phyloP scores from a whole-genome alignment of 2,329 filamentous ascomycete species.

The Nemania diffusa region DNA sequence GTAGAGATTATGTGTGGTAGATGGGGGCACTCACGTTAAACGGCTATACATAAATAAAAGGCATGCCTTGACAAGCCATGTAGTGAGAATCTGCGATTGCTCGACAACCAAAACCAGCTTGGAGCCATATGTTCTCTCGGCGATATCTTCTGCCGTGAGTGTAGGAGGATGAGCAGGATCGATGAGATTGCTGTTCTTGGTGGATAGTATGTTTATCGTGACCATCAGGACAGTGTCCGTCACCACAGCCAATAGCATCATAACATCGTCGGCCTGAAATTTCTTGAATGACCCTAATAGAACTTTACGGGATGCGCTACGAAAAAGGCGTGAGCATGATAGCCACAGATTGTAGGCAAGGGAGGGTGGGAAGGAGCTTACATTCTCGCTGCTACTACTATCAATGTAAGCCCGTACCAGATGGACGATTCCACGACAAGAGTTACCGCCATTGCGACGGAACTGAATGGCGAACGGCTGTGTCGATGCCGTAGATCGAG shows the following conservation, averaged over 20 bases:
- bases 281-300: slow-evolving; percentile 58
- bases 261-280: slow-evolving; percentile 64
- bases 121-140: slow-evolving; percentile 60
- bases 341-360: neutral
- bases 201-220: slow-evolving; percentile 64
- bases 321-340: slow-evolving; percentile 6
- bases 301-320: slow-evolving; percentile 53
- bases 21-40: slow-evolving; percentile 56
- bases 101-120: slow-evolving; percentile 72
- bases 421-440: slow-evolving; percentile 28
- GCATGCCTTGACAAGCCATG: slow-evolving; percentile 67
- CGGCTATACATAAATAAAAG: slow-evolving; percentile 67
- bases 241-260: slow-evolving; percentile 63
- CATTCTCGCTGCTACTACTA: slow-evolving; percentile 55
- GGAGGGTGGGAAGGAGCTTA: slow-evolving; percentile 43
- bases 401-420: slow-evolving; percentile 55
- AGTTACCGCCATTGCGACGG: slow-evolving; percentile 55
- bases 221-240: slow-evolving; percentile 66
- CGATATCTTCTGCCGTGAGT: slow-evolving; percentile 58
- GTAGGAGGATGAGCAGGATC: slow-evolving; percentile 55
- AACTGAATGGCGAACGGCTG: too few relatives aligned
- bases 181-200: slow-evolving; percentile 70
- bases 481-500: neutral
- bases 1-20: neutral
- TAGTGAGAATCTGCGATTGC: slow-evolving; percentile 68